These are phyloP conservation scores for Lindgomyces ingoldianus DNA, from an alignment of 495 filamentous ascomycete species.

Conservation along the genomic window DNA sequence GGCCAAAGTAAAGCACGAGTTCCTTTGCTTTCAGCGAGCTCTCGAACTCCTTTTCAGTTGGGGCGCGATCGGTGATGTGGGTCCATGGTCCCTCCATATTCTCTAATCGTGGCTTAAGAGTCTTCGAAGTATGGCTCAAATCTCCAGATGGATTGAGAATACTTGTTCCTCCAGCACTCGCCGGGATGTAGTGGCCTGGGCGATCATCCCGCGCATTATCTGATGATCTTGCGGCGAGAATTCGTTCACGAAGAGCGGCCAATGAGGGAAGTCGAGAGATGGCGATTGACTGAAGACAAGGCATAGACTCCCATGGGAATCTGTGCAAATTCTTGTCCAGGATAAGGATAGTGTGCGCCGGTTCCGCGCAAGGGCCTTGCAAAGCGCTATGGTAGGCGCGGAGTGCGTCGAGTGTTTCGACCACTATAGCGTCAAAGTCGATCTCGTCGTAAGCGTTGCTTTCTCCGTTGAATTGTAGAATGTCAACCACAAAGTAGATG, in stretches of 20 bases:
- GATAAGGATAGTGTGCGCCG: constrained; percentile 81
- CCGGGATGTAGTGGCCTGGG: constrained; percentile 57
- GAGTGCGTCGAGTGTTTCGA: constrained; percentile 80
- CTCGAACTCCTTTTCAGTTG: constrained; percentile 76
- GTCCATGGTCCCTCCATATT: constrained; percentile 59
- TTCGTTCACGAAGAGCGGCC: constrained; percentile 70
- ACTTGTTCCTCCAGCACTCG: constrained; percentile 72
- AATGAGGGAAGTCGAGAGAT: constrained; percentile 85
- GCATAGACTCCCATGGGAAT: constrained; percentile 95
- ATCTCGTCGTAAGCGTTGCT: constrained; percentile 97
- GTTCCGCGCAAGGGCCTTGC: constrained; percentile 43
- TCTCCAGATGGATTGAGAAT: constrained; percentile 88
- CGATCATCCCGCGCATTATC: constrained; percentile 44
- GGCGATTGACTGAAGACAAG: constrained; percentile 75
- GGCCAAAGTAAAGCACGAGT: constrained; percentile 89
- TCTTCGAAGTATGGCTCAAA: constrained; percentile 72
- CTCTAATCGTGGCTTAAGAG: constrained; percentile 65
- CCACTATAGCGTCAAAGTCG: constrained; percentile 74
- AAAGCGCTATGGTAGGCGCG: constrained; percentile 66
- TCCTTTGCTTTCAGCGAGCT: constrained; percentile 51
- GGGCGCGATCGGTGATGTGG: constrained; percentile 63
- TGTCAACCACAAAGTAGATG: constrained; percentile 93
- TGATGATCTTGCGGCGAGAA: constrained; percentile 49
- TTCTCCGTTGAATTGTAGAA: constrained; percentile 95
- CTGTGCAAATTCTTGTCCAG: constrained; percentile 85